Percentiles rank a stretch among this genome's conserved stretches.
phyloP scores from a whole-genome alignment of 1,284 basidiomycete species.

The Apiotrichum veenhuisii region DNA sequence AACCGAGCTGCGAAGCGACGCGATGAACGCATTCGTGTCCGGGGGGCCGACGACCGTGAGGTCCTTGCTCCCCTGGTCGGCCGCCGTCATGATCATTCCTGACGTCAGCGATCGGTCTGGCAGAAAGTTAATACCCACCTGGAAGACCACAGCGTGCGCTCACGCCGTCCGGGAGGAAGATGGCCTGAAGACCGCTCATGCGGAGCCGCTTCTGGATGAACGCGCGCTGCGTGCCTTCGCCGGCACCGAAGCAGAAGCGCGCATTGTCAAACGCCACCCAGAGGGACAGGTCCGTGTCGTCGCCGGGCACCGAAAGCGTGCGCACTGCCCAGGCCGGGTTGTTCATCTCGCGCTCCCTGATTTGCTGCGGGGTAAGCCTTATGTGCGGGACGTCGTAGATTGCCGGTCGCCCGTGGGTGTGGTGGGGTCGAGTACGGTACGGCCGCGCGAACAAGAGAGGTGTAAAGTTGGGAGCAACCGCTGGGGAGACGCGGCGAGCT shows the following conservation, averaged over 20 bases:
- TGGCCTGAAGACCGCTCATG: constrained; percentile 61
- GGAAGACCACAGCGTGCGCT: constrained; percentile 61
- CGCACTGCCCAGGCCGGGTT: constrained; percentile 43
- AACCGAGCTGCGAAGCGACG: constrained; percentile 54
- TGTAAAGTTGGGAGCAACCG: background rate
- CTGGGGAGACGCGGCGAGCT: background rate
- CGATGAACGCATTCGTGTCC: constrained; percentile 66
- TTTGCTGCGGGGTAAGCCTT: background rate
- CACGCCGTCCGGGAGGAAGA: constrained; percentile 69
- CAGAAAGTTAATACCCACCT: constrained; percentile 53
- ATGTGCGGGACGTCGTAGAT: background rate
- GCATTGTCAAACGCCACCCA: constrained; percentile 69
- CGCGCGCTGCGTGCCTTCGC: constrained; percentile 72
- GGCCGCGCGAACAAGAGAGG: background rate
- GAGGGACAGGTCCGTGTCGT: constrained; percentile 74
- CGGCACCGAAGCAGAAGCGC: constrained; percentile 81
- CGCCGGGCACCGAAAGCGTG: constrained; percentile 53
- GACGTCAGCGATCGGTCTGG: constrained; percentile 8
- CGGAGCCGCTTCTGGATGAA: constrained; percentile 65
- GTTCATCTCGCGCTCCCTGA: background rate
- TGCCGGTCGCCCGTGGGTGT: background rate
- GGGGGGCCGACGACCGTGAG: constrained; percentile 68
- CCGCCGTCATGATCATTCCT: constrained; percentile 79
- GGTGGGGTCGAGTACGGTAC: background rate
- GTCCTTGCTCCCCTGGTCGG: constrained; percentile 62